Percentiles rank a stretch among this genome's conserved stretches.
These are phyloP conservation scores for Trypanosoma platydactyli DNA, from an alignment of 208 protist species.

Conservation along the genomic window DNA sequence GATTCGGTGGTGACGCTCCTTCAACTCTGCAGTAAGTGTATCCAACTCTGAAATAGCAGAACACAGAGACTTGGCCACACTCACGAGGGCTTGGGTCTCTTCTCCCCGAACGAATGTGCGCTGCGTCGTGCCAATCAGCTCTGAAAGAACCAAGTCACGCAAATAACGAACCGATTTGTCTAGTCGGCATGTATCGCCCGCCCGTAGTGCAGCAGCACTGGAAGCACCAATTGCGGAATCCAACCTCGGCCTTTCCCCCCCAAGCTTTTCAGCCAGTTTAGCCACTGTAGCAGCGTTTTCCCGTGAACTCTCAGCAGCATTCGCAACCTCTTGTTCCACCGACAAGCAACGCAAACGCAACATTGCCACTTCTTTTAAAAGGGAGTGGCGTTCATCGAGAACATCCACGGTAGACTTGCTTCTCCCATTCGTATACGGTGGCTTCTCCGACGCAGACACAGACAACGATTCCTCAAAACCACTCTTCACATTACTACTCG, in stretches of 20 bases:
- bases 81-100: neutral
- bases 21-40: neutral
- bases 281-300: neutral
- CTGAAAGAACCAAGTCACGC: slow-evolving; percentile 7
- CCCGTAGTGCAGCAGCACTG: neutral
- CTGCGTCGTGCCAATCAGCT: neutral
- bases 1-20: neutral
- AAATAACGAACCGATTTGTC: neutral
- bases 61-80: neutral
- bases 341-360: slow-evolving; percentile 8
- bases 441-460: too few relatives aligned
- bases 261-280: slow-evolving; percentile 1
- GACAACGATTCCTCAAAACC: neutral
- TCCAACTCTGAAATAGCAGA: neutral
- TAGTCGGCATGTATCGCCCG: neutral
- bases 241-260: neutral
- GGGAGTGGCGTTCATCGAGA: neutral
- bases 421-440: neutral
- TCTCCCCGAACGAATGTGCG: slow-evolving; percentile 3
- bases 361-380: slow-evolving; percentile 4
- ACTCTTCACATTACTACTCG: slow-evolving; percentile 3
- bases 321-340: neutral
- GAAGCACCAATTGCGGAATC: neutral
- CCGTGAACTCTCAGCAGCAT: neutral
- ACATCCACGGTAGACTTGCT: neutral